Evolutionary conservation across 2,329 filamentous ascomycete species (phyloP).

Genomic region (Colletotrichum sp.): DNA sequence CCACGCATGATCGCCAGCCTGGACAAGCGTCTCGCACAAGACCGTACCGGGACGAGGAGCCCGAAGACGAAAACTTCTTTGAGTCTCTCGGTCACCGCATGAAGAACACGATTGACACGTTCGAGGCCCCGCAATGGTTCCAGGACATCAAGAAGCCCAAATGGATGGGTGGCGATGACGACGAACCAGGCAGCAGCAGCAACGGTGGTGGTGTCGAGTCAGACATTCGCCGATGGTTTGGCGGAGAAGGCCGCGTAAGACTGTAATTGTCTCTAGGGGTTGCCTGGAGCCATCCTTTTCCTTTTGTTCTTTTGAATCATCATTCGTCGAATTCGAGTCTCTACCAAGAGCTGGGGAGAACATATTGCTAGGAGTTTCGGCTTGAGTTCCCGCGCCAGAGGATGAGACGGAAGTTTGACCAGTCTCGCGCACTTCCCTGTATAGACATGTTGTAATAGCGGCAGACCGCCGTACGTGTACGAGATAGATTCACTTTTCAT

Average conservation of each 20-base stretch:
- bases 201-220: constrained; percentile 28
- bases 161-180: constrained; percentile 75
- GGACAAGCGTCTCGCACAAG: constrained; percentile 20
- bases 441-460: constrained; percentile 7
- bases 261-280: background rate
- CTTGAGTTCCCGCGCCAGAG: constrained; percentile 11
- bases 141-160: constrained; percentile 79
- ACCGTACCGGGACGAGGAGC: constrained; percentile 51
- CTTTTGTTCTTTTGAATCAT: background rate
- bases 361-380: constrained; percentile 22
- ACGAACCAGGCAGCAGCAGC: constrained; percentile 31
- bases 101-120: constrained; percentile 88
- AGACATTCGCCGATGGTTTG: constrained; percentile 65
- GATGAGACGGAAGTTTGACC: background rate
- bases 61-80: constrained; percentile 81
- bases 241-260: constrained; percentile 43
- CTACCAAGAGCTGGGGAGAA: constrained; percentile 26
- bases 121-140: constrained; percentile 84
- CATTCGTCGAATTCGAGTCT: constrained; percentile 14
- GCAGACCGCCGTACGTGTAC: background rate
- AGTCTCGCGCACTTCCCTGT: background rate
- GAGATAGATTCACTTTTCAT: constrained; percentile 3
- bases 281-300: background rate
- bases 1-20: constrained; percentile 39
- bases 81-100: constrained; percentile 83